Evolutionary conservation across 2,329 filamentous ascomycete genomes (phyloP).

Genomic region (Cryphonectria japonica): DNA sequence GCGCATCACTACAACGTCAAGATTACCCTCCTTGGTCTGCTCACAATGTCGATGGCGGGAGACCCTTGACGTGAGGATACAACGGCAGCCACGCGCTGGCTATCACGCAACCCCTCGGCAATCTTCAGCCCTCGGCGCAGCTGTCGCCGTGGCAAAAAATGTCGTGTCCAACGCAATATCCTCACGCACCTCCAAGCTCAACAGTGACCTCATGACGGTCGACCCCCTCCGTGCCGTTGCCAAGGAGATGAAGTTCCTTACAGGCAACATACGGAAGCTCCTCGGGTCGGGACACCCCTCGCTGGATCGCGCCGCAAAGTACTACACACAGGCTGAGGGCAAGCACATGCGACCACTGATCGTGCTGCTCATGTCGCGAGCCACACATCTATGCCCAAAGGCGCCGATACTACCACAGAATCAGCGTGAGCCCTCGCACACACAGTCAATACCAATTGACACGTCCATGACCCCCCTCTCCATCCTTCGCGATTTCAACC

Average conservation of each 20-base stretch:
- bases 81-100: slow-evolving; percentile 36
- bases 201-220: slow-evolving; percentile 65
- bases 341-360: slow-evolving; percentile 96
- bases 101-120: slow-evolving; percentile 52
- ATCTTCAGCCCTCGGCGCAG: slow-evolving; percentile 74
- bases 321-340: slow-evolving; percentile 95
- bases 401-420: slow-evolving; percentile 44
- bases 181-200: slow-evolving; percentile 56
- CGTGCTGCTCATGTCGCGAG: slow-evolving; percentile 93
- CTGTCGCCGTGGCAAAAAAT: slow-evolving; percentile 71
- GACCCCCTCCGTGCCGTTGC: slow-evolving; percentile 89
- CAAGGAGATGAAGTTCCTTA: slow-evolving; percentile 96
- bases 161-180: slow-evolving; percentile 71
- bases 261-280: slow-evolving; percentile 90
- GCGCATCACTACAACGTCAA: slow-evolving; percentile 38
- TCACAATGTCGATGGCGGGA: slow-evolving; percentile 43
- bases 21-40: slow-evolving; percentile 44
- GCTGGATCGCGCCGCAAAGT: slow-evolving; percentile 93
- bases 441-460: slow-evolving; percentile 46
- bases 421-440: slow-evolving; percentile 46
- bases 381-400: slow-evolving; percentile 79
- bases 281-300: slow-evolving; percentile 93
- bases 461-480: slow-evolving; percentile 57
- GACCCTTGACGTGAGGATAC: slow-evolving; percentile 40
- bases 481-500: slow-evolving; percentile 81